phyloP scores from a whole-genome alignment of 176 grass and related monocot genomes.

The Cenchrus americanus region DNA sequence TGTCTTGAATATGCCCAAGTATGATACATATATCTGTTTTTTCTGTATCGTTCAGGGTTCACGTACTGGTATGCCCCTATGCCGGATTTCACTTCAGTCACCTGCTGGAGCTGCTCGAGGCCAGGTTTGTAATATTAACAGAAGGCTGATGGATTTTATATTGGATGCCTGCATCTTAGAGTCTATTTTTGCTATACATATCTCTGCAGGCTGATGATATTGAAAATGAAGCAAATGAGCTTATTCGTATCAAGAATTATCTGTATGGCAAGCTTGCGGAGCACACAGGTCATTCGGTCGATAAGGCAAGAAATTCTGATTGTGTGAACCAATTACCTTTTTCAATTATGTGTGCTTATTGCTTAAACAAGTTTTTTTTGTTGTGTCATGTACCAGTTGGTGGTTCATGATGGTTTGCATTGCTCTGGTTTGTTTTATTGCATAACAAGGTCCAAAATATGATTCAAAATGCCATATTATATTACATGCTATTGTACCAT shows the following conservation, averaged over 20 bases:
- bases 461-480: neutral
- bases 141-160: neutral
- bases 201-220: slow-evolving; percentile 75
- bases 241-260: slow-evolving; percentile 78
- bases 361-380: neutral
- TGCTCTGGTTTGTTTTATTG: neutral
- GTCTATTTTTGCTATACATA: slow-evolving; percentile 18
- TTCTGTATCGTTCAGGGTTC: slow-evolving; percentile 60
- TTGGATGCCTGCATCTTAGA: neutral
- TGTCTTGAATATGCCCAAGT: neutral
- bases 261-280: slow-evolving; percentile 81
- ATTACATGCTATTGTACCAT: neutral
- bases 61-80: slow-evolving; percentile 78
- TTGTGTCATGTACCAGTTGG: neutral
- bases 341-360: neutral
- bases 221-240: slow-evolving; percentile 85
- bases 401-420: neutral
- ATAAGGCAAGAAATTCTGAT: slow-evolving; percentile 52
- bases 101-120: slow-evolving; percentile 93
- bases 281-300: slow-evolving; percentile 81
- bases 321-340: neutral
- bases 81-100: slow-evolving; percentile 76
- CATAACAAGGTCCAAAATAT: neutral
- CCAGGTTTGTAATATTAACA: slow-evolving; percentile 56
- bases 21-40: slow-evolving; percentile 4